phyloP scores from a whole-genome alignment of 129 eudicot genomes.

The Centrapalus pauciflorus region DNA sequence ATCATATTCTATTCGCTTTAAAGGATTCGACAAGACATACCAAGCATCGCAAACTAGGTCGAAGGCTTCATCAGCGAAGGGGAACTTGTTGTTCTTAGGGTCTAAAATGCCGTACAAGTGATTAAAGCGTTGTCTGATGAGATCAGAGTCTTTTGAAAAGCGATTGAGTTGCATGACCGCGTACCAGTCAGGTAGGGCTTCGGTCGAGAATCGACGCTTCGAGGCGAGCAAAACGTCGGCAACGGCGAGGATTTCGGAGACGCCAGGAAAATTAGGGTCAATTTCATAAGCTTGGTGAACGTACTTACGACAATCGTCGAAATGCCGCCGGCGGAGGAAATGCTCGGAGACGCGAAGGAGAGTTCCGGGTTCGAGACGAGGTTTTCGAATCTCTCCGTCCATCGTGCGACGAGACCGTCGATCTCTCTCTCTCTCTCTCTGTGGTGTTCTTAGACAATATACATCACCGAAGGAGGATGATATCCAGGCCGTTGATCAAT shows the following conservation, averaged over 20 bases:
- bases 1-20: conserved; percentile 35
- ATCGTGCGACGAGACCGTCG: neutral
- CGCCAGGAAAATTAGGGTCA: conserved; percentile 34
- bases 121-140: conserved; percentile 24
- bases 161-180: conserved; percentile 32
- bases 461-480: neutral
- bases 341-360: conserved; percentile 36
- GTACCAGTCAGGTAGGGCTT: conserved; percentile 35
- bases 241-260: conserved; percentile 43
- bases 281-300: conserved; percentile 31
- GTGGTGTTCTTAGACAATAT: too few relatives aligned
- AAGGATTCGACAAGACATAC: conserved; percentile 36
- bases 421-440: neutral
- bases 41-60: conserved; percentile 42
- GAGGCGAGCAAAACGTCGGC: conserved; percentile 43
- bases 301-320: conserved; percentile 35
- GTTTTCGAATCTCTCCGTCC: conserved; percentile 17
- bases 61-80: conserved; percentile 46
- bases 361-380: conserved; percentile 2
- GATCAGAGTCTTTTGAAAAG: conserved; percentile 21
- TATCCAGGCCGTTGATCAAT: conserved; percentile 6
- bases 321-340: conserved; percentile 41
- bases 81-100: conserved; percentile 31
- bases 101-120: conserved; percentile 21
- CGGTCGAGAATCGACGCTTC: neutral